A percentile compares a stretch with the other conserved stretches of the same genome.
Evolutionary conservation across 139 green algal genomes (phyloP).

Genomic region (Choricystis sp.): DNA sequence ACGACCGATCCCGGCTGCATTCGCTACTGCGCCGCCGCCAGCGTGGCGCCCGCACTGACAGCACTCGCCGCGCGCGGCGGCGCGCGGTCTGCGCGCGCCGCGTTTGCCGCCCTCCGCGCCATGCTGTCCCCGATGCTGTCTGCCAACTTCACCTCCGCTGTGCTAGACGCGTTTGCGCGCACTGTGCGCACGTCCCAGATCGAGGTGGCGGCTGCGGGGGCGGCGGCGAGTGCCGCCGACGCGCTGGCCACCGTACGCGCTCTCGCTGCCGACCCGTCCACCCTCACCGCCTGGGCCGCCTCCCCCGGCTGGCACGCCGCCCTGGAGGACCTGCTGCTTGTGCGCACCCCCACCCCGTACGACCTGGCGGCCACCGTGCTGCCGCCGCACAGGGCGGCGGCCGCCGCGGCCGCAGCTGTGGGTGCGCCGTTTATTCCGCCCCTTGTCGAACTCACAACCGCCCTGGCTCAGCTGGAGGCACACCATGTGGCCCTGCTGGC

Average conservation of each 20-base stretch:
- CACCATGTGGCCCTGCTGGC: constrained; percentile 5
- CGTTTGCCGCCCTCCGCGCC: too few relatives aligned
- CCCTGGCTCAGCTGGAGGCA: not conserved
- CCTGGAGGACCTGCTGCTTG: constrained; percentile 19
- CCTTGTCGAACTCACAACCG: not conserved
- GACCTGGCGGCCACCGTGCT: constrained; percentile 5
- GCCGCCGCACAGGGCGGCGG: not conserved
- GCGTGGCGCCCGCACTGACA: too few relatives aligned
- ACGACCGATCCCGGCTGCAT: too few relatives aligned
- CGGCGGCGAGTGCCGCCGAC: not conserved
- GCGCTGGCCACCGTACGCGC: constrained; percentile 3
- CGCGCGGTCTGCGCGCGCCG: too few relatives aligned
- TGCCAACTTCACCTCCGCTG: too few relatives aligned
- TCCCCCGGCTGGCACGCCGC: constrained; percentile 9
- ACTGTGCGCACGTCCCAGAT: not conserved
- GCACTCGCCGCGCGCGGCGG: too few relatives aligned
- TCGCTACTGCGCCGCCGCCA: too few relatives aligned
- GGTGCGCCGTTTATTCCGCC: not conserved
- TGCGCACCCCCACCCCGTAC: constrained; percentile 11
- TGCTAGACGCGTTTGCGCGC: too few relatives aligned
- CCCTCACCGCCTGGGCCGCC: constrained; percentile 12
- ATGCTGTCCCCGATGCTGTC: too few relatives aligned
- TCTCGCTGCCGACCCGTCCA: not conserved
- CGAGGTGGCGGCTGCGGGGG: not conserved
- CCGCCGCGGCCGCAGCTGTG: not conserved